Conservation (phyloP, 495 filamentous ascomycete species). For the Collariella sp. region DNA sequence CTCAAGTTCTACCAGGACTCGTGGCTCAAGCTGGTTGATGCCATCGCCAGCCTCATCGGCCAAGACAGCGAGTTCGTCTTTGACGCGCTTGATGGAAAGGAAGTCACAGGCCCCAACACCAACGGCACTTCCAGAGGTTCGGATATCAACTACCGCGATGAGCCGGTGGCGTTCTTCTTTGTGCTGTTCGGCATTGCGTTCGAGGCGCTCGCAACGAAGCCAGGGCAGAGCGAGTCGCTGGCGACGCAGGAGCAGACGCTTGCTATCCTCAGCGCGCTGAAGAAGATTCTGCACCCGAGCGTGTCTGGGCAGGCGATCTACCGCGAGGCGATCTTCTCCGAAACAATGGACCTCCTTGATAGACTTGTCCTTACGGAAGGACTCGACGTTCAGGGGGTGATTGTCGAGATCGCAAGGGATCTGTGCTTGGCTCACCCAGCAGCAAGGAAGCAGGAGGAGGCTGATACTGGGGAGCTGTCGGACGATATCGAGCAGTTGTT, state of each 20-base stretch:
- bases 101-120: slow-evolving; percentile 40
- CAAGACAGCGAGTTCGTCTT: slow-evolving; percentile 97
- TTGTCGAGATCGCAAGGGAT: slow-evolving; percentile 86
- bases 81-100: slow-evolving; percentile 87
- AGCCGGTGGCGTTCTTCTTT: slow-evolving; percentile 98
- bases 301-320: slow-evolving; percentile 96
- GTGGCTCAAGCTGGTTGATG: slow-evolving; percentile 94
- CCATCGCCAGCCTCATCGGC: slow-evolving; percentile 94
- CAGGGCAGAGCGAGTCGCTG: slow-evolving; percentile 57
- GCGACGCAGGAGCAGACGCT: slow-evolving; percentile 72
- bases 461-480: slow-evolving; percentile 65
- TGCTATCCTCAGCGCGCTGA: slow-evolving; percentile 81
- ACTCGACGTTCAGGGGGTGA: slow-evolving; percentile 79
- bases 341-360: slow-evolving; percentile 93
- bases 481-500: slow-evolving; percentile 98
- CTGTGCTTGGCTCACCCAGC: slow-evolving; percentile 86
- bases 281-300: slow-evolving; percentile 90
- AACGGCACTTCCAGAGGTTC: slow-evolving; percentile 47
- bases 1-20: slow-evolving; percentile 96
- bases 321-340: slow-evolving; percentile 88
- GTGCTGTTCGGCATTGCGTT: slow-evolving; percentile 95
- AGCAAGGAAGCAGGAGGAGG: slow-evolving; percentile 58
- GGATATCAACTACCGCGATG: slow-evolving; percentile 94
- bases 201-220: slow-evolving; percentile 80
- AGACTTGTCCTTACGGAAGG: slow-evolving; percentile 87